Conservation (phyloP, 176 grass and related monocot genomes). For the Canna indica region DNA sequence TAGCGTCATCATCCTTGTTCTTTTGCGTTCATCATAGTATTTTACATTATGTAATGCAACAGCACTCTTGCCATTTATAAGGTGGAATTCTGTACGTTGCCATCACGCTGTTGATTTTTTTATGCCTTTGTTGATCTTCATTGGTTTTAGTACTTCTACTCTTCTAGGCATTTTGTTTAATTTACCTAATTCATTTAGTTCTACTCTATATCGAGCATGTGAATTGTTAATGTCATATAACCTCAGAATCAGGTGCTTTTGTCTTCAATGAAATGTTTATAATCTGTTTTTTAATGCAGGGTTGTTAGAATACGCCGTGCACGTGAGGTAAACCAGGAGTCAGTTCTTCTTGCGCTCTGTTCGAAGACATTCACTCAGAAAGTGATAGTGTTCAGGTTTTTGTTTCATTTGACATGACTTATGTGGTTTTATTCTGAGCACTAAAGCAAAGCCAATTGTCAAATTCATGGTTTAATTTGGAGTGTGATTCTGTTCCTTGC, state of each 20-base stretch:
- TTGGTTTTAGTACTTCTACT: too few relatives aligned
- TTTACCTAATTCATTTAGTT: neutral
- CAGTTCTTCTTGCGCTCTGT: constrained; percentile 92
- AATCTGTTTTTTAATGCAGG: constrained; percentile 23
- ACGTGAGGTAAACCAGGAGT: constrained; percentile 82
- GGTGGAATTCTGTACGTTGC: too few relatives aligned
- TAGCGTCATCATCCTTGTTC: too few relatives aligned
- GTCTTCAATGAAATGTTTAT: neutral
- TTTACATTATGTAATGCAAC: too few relatives aligned
- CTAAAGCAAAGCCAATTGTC: neutral
- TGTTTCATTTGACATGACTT: constrained; percentile 13
- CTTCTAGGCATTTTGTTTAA: too few relatives aligned
- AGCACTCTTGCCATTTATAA: too few relatives aligned
- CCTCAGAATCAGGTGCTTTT: neutral
- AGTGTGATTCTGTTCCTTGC: neutral
- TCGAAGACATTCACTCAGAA: constrained; percentile 82
- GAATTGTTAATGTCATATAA: neutral
- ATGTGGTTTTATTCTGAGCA: constrained; percentile 9
- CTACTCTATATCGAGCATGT: neutral
- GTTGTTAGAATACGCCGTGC: constrained; percentile 76
- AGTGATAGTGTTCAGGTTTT: constrained; percentile 94
- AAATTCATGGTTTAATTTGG: neutral
- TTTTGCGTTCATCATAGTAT: too few relatives aligned
- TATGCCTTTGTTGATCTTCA: too few relatives aligned
- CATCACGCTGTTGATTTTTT: too few relatives aligned